These are phyloP conservation scores for Didymella glomerata DNA, from an alignment of 2,329 filamentous ascomycete genomes.

Conservation along the genomic window DNA sequence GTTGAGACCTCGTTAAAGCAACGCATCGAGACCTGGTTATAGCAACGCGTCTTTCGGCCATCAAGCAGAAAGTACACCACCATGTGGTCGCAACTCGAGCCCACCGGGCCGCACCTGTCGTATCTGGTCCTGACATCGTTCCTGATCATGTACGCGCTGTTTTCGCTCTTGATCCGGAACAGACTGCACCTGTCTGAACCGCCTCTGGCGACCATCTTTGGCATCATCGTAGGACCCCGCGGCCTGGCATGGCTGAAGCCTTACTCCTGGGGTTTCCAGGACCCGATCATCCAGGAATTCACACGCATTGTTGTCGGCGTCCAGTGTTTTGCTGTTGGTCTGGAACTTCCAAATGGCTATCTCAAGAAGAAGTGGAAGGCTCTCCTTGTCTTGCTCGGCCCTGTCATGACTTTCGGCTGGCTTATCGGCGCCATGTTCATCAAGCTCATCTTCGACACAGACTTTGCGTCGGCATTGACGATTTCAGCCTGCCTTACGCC, in stretches of 20 bases:
- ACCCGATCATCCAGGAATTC: conserved; percentile 52
- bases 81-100: conserved; percentile 57
- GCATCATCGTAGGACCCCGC: conserved; percentile 56
- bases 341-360: conserved; percentile 55
- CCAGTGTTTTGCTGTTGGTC: conserved; percentile 50
- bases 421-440: conserved; percentile 59
- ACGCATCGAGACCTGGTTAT: too few relatives aligned
- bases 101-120: conserved; percentile 56
- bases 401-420: conserved; percentile 62
- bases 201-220: conserved; percentile 57
- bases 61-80: background rate
- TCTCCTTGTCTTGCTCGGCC: conserved; percentile 59
- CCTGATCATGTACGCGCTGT: conserved; percentile 57
- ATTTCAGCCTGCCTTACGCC: conserved; percentile 65
- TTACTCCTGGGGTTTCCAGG: conserved; percentile 54
- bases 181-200: conserved; percentile 60
- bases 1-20: too few relatives aligned
- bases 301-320: conserved; percentile 59
- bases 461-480: conserved; percentile 58
- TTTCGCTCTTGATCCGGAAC: conserved; percentile 58
- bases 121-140: conserved; percentile 57
- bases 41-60: background rate
- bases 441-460: conserved; percentile 57
- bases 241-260: conserved; percentile 53
- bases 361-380: conserved; percentile 62